Base-by-base conservation (phyloP, 1,284 basidiomycete genomes). In the Ceratobasidium sp. region DNA sequence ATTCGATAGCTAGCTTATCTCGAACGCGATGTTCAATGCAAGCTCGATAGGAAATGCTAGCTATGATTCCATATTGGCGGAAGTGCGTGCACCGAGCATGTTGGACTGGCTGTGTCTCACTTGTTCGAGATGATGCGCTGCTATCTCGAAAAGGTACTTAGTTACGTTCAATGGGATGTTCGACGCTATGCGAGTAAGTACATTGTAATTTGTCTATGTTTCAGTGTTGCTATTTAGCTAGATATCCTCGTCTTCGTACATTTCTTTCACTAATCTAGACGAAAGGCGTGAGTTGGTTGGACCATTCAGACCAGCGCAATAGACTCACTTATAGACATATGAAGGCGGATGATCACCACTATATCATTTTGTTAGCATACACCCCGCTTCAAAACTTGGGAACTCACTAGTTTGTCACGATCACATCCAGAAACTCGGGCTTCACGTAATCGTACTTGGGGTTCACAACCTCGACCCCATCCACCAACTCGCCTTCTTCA, bases 371-470 rank as follows among this genome's bases (percentile, higher is more conserved):
- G 43, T 73, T 36, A 69, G 64, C 64, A 67, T 67, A 67, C 50
- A 67, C 23, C 50, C 64, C 53, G 21, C 8, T 4, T 32, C 55
- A 61, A 30, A 28, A 52, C 71, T 67, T 72, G 16, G 12, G 36
- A 5, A 88, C 93, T 84, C 79, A 96, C 94, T 96, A 93, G 77
- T 99, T 99, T 10, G 96, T 98, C 77, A 98, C 94, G 79, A 95
- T 97, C 21, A 96, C 91, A 79, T 96, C 92, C 69, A 99, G 88
- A 74, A 97, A 82, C 79, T 97, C 94, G 12, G 96, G 96, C 55
- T 89, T 86, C 52, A 99, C 92, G 80, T 97, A 97, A 81, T 99
- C 97, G 80, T 93, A 98, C 78, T 92, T 93, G 21, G 96, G 95
- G 79, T 94, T 95, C 41, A 94, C 84, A 10, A 97, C 92, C 76